Conservation (phyloP, 1,139 yeast species). For the Hemisphaericaspora lyxosophila region DNA sequence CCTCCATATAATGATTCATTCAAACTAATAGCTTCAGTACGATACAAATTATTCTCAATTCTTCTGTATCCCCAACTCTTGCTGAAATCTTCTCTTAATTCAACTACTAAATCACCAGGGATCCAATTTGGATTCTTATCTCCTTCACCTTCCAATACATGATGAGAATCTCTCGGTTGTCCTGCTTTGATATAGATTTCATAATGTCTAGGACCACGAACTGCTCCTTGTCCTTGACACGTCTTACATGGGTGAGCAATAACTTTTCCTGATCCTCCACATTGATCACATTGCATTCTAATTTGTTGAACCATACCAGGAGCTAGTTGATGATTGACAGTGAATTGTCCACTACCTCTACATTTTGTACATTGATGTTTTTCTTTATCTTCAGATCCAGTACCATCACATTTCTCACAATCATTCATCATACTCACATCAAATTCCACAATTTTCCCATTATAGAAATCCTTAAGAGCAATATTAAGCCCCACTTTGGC, state of each 20-base stretch:
- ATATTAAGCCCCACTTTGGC: conserved; percentile 58
- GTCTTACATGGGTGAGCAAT: conserved; percentile 62
- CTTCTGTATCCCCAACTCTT: conserved; percentile 84
- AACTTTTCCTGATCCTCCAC: conserved; percentile 74
- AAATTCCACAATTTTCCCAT: conserved; percentile 64
- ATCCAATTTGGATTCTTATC: conserved; percentile 79
- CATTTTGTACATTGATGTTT: conserved; percentile 65
- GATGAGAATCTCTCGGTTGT: conserved; percentile 56
- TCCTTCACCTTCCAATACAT: conserved; percentile 71
- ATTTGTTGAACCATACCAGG: conserved; percentile 90
- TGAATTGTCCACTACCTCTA: conserved; percentile 68
- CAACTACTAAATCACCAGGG: conserved; percentile 75
- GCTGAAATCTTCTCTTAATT: conserved; percentile 51
- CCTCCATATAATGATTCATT: conserved; percentile 76
- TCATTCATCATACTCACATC: conserved; percentile 68
- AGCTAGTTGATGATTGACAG: conserved; percentile 75
- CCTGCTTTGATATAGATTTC: conserved; percentile 72
- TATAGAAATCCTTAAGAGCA: conserved; percentile 64
- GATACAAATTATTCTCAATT: conserved; percentile 66
- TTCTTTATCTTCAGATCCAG: conserved; percentile 80
- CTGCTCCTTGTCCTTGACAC: conserved; percentile 73
- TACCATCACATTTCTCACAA: conserved; percentile 77
- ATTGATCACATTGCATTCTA: conserved; percentile 73
- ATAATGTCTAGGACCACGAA: conserved; percentile 55
- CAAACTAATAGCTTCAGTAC: conserved; percentile 75